Percentiles rank a stretch among this genome's conserved stretches.
phyloP scores from a whole-genome alignment of 352 stramenopile species.

The Globisporangium acanthophoron region DNA sequence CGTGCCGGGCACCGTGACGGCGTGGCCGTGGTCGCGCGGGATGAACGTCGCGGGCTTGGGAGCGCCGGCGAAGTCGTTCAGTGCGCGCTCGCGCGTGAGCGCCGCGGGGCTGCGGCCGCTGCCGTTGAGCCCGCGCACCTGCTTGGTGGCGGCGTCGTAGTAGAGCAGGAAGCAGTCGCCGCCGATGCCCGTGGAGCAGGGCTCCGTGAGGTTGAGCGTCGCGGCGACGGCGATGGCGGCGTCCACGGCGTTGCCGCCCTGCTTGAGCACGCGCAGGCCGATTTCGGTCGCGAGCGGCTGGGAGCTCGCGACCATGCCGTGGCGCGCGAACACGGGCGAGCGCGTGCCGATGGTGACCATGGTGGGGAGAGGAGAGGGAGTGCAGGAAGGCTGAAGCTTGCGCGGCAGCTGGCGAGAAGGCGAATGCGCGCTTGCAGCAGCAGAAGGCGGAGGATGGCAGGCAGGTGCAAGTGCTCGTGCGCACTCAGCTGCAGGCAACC shows the following conservation, averaged over 20 bases:
- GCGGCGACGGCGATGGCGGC: slow-evolving; percentile 66
- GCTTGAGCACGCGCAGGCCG: slow-evolving; percentile 85
- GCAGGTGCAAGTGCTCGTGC: slow-evolving; percentile 5
- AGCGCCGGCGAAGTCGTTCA: slow-evolving; percentile 29
- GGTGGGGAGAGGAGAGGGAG: background rate
- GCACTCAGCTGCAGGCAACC: slow-evolving; percentile 3
- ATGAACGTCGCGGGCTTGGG: slow-evolving; percentile 26
- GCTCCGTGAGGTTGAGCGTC: slow-evolving; percentile 59
- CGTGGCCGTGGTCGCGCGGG: slow-evolving; percentile 53
- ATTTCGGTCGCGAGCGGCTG: slow-evolving; percentile 93
- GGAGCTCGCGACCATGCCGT: slow-evolving; percentile 91
- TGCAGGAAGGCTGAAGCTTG: background rate
- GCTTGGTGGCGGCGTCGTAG: slow-evolving; percentile 83
- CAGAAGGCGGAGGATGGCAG: background rate
- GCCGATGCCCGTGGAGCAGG: slow-evolving; percentile 75
- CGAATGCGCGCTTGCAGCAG: background rate
- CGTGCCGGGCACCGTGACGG: slow-evolving; percentile 88
- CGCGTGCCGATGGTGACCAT: slow-evolving; percentile 65
- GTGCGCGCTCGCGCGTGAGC: slow-evolving; percentile 77
- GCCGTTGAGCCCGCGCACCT: slow-evolving; percentile 90
- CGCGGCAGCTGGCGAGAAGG: background rate
- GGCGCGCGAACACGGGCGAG: slow-evolving; percentile 84
- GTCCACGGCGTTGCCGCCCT: slow-evolving; percentile 94
- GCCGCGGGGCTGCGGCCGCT: slow-evolving; percentile 80
- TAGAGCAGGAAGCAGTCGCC: slow-evolving; percentile 96